Percentiles rank a stretch among this genome's conserved stretches.
Conservation (phyloP, 179 eudicot genomes). For the Gypsophila paniculata region DNA sequence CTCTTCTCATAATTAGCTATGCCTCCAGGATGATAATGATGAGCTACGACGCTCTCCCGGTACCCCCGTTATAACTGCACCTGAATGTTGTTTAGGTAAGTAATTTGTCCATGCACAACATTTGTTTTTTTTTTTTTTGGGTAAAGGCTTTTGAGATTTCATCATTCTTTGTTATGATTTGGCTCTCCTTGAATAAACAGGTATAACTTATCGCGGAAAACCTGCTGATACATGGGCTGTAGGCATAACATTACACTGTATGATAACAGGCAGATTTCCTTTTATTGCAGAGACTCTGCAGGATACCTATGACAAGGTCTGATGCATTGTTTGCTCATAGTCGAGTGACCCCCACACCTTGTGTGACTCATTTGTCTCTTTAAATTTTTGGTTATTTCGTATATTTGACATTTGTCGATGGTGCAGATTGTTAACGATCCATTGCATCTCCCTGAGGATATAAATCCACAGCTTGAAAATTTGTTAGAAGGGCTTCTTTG, state of each 20-base stretch:
- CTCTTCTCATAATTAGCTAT: conserved; percentile 6
- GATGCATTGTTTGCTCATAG: conserved; percentile 4
- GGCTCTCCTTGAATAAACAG: conserved; percentile 33
- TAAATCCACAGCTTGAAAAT: conserved; percentile 50
- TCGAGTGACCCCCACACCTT: conserved; percentile 7
- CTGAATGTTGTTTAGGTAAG: conserved; percentile 91
- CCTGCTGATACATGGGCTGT: conserved; percentile 96
- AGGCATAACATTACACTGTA: conserved; percentile 78
- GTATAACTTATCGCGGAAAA: conserved; percentile 70
- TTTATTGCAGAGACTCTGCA: conserved; percentile 86
- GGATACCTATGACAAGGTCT: conserved; percentile 89
- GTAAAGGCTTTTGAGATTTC: not conserved
- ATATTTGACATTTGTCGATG: conserved; percentile 1
- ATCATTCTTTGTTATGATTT: not conserved
- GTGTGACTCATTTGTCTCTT: not conserved
- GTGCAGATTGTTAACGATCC: conserved; percentile 61
- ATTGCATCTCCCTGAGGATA: conserved; percentile 42
- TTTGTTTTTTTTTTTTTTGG: not conserved
- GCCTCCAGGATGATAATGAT: conserved; percentile 72
- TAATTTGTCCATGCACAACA: not conserved
- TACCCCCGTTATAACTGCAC: conserved; percentile 95
- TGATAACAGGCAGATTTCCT: conserved; percentile 72
- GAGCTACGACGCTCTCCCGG: conserved; percentile 97
- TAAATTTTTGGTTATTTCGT: conserved; percentile 1
- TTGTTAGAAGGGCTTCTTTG: conserved; percentile 73